A percentile compares a stretch with the other conserved stretches of the same genome.
Evolutionary conservation across 208 protist species (phyloP).

Genomic region (Crithidia bombi): DNA sequence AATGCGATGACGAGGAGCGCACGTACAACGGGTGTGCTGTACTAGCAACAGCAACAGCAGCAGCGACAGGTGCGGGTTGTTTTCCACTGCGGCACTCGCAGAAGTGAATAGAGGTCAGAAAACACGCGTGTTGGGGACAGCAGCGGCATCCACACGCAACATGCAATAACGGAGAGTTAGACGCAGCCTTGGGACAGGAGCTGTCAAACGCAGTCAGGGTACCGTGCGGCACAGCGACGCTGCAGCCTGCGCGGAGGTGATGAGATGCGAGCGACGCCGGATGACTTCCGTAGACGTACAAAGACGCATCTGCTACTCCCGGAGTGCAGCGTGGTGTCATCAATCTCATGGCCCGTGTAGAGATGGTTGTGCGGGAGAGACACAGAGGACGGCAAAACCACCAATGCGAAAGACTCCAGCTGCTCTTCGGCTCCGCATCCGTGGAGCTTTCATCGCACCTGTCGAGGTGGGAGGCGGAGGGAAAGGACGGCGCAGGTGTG

Average conservation of each 20-base stretch:
- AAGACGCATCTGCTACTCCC: neutral
- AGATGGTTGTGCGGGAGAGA: neutral
- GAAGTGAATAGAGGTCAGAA: constrained; percentile 16
- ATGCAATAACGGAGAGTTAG: neutral
- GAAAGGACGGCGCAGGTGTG: too few relatives aligned
- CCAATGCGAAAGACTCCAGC: constrained; percentile 21
- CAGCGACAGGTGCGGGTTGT: constrained; percentile 2
- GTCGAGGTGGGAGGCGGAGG: too few relatives aligned
- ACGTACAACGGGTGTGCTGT: neutral
- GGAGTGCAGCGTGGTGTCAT: neutral
- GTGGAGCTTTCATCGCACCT: too few relatives aligned
- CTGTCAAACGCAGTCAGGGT: neutral
- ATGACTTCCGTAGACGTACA: constrained; percentile 24
- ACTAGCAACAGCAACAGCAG: neutral
- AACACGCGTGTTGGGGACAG: neutral
- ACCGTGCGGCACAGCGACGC: neutral
- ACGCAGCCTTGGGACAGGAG: neutral
- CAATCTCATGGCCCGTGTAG: neutral
- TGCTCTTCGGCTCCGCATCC: too few relatives aligned
- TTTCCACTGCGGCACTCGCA: constrained; percentile 14
- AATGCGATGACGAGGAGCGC: neutral
- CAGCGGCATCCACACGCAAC: neutral
- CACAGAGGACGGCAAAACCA: constrained; percentile 20
- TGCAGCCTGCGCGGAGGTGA: neutral
- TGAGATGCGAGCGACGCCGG: neutral